phyloP scores from a whole-genome alignment of 345 rosid species.

The Balakata baccata region DNA sequence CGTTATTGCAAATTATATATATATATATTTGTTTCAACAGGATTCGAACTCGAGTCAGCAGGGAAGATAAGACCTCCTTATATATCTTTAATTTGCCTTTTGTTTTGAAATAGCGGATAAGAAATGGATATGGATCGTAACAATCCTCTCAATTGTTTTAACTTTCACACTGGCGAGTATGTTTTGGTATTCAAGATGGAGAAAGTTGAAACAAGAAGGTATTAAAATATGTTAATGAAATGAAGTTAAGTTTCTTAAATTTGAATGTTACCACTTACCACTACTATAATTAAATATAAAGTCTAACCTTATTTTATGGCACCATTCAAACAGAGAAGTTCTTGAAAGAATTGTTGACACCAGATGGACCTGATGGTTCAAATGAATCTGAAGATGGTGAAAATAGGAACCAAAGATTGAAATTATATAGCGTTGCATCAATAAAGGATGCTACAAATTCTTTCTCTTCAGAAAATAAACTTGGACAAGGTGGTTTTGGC shows the following conservation, averaged over 20 bases:
- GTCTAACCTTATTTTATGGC: background rate
- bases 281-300: background rate
- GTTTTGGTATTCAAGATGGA: conserved; percentile 11
- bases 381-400: conserved; percentile 11
- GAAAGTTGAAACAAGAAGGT: conserved; percentile 1
- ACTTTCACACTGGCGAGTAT: background rate
- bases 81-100: background rate
- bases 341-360: conserved; percentile 15
- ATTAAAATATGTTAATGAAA: background rate
- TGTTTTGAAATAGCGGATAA: background rate
- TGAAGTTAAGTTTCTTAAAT: background rate
- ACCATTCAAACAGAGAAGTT: conserved; percentile 1
- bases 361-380: conserved; percentile 1
- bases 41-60: too few species aligned
- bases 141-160: background rate
- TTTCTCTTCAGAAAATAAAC: conserved; percentile 13
- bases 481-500: conserved; percentile 23
- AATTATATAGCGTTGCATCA: background rate
- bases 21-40: too few species aligned
- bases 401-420: conserved; percentile 6
- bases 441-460: conserved; percentile 14
- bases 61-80: too few species aligned
- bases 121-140: conserved; percentile 17
- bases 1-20: too few species aligned
- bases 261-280: too few species aligned